These are phyloP conservation scores for Vitellaria paradoxa DNA, from an alignment of 179 eudicot species.

Conservation along the genomic window DNA sequence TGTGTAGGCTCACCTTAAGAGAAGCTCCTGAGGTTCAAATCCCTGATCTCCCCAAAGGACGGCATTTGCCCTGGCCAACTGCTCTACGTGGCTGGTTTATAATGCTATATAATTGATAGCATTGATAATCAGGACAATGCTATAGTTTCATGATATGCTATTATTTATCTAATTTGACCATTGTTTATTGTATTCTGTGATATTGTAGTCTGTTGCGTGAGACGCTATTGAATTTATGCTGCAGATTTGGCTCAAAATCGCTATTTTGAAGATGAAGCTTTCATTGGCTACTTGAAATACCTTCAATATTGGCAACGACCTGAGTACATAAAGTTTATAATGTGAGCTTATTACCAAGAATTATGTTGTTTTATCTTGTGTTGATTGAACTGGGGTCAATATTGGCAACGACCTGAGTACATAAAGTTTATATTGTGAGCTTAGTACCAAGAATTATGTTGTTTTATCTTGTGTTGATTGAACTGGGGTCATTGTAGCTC, in stretches of 20 bases:
- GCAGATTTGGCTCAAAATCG: slow-evolving; percentile 95
- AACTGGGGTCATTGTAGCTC: neutral
- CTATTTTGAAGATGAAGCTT: slow-evolving; percentile 96
- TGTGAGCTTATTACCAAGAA: slow-evolving; percentile 39
- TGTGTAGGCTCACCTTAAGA: no score
- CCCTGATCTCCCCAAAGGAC: no score
- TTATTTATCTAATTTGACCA: neutral
- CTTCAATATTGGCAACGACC: slow-evolving; percentile 97
- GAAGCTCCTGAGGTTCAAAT: no score
- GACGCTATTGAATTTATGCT: slow-evolving; percentile 5
- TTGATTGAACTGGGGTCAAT: slow-evolving; percentile 13
- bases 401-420: slow-evolving; percentile 96
- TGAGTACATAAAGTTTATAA: slow-evolving; percentile 80
- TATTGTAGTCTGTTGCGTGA: neutral
- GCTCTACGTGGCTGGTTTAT: no score
- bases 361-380: slow-evolving; percentile 5
- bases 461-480: slow-evolving; percentile 8
- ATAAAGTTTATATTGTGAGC: slow-evolving; percentile 79
- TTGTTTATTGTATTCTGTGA: neutral
- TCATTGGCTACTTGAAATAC: slow-evolving; percentile 90
- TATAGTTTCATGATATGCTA: neutral
- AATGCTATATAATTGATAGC: neutral
- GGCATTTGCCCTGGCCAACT: no score
- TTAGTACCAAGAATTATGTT: neutral
- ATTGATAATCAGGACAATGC: neutral